Evolutionary conservation across 805 yeast species (phyloP), one percentile per base, ranked within the genome.

Genomic region (Ogataea paradorogensis): DNA sequence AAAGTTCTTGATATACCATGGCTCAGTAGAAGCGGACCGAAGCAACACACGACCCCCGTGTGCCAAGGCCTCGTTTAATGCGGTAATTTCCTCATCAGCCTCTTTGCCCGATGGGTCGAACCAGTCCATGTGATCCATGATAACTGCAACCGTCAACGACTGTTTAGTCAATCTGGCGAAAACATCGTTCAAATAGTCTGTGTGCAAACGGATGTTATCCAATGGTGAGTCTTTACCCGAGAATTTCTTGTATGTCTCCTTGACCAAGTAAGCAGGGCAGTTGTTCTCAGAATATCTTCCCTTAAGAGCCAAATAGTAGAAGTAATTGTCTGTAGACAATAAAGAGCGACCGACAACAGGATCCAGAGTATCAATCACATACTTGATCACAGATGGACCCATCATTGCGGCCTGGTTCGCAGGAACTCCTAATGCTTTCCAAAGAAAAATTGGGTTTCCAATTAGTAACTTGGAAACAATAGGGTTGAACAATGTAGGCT

Each of bases 91-190:
- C 30, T 71, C 69, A 33, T 71, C 64, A 9, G 87, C 90, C 15
- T 82, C 89, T 2, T 54, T 53, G 7, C 82, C 83, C 11, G 68
- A 58, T 26, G 85, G 81, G 50, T 81, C 80, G 56, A 85, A 85
- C 95, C 95, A 85, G 63, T 86, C 95, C 93, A 86, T 84, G 61
- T 85, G 95, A 61, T 85, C 95, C 95, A 85, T 85, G 38, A 85
- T 82, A 29, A 85, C 76, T 23, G 91, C 91, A 51, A 82, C 80
- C 4, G 90, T 80, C 30, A 85, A 70, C 9, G 88, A 75, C 40
- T 75, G 72, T 34, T 72, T 67, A 18, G 79, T 67, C 38, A 85
- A 66, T 47, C 93, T 72, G 29, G 76, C 79, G 46, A 83, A 76
- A 3, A 86, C 93, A 53, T 84, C 89, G 55, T 77, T 81, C 53